Evolutionary conservation across 352 stramenopile species (phyloP).

Genomic region (Halophytophthora batemanensis): DNA sequence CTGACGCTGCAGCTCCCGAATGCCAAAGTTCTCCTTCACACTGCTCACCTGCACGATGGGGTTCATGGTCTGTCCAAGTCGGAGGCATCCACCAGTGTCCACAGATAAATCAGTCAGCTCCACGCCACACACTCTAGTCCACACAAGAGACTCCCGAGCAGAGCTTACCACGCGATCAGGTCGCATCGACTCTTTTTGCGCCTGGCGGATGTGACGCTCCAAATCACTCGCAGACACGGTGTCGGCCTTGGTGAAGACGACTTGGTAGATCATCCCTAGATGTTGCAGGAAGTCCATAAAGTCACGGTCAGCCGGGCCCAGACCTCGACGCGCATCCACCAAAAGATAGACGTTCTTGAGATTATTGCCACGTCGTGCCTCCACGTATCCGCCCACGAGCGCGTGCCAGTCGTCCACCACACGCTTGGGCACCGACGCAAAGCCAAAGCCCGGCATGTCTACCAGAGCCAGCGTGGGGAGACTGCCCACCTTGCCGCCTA

Average conservation of each 20-base stretch:
- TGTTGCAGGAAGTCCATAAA: slow-evolving; percentile 88
- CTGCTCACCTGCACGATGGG: slow-evolving; percentile 77
- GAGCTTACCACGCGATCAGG: slow-evolving; percentile 51
- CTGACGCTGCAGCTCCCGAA: slow-evolving; percentile 75
- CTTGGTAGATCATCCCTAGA: slow-evolving; percentile 80
- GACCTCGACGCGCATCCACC: slow-evolving; percentile 75
- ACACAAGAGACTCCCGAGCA: background rate
- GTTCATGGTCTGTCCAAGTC: slow-evolving; percentile 71
- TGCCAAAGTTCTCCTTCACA: slow-evolving; percentile 72
- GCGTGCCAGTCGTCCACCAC: slow-evolving; percentile 74
- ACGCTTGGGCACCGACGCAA: slow-evolving; percentile 71
- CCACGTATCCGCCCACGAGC: slow-evolving; percentile 79
- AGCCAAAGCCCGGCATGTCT: slow-evolving; percentile 87
- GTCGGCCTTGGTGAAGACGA: slow-evolving; percentile 92
- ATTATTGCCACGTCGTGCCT: slow-evolving; percentile 60
- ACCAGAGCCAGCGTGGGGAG: slow-evolving; percentile 68
- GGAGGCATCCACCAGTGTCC: slow-evolving; percentile 1
- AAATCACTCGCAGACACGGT: slow-evolving; percentile 42
- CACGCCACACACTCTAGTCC: background rate
- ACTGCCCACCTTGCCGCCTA: slow-evolving; percentile 70
- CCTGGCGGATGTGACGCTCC: slow-evolving; percentile 48
- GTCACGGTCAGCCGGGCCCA: slow-evolving; percentile 75
- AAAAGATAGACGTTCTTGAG: slow-evolving; percentile 76
- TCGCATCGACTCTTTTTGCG: slow-evolving; percentile 38
- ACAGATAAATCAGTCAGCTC: background rate